phyloP scores from a whole-genome alignment of 164 flowering plant genomes.

The Chimonanthus salicifolius region DNA sequence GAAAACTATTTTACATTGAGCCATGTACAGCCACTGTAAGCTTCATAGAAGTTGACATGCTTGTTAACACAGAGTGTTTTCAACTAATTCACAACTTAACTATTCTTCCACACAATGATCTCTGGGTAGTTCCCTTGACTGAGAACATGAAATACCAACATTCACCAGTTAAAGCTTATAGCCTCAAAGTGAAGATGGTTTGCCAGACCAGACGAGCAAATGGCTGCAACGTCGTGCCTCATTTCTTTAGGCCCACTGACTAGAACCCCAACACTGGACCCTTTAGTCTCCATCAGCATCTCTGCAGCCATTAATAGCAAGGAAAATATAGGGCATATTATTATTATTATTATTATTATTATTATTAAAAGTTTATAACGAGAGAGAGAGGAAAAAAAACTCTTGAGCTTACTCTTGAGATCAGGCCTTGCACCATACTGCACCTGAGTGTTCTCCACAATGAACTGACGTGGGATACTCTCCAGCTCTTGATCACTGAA shows the following conservation, averaged over 20 bases:
- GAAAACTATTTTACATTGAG: too few species aligned
- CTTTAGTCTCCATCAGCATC: slow-evolving; percentile 36
- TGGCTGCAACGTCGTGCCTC: slow-evolving; percentile 57
- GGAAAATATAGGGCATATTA: neutral
- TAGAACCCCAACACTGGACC: slow-evolving; percentile 39
- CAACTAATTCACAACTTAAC: too few species aligned
- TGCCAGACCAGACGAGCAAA: slow-evolving; percentile 47
- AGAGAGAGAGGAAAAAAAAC: neutral
- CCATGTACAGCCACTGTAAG: too few species aligned
- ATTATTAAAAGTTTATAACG: too few species aligned
- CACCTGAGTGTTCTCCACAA: slow-evolving; percentile 43
- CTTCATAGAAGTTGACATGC: too few species aligned
- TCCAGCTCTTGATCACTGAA: slow-evolving; percentile 46
- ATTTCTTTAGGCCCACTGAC: slow-evolving; percentile 50
- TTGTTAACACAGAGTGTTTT: too few species aligned
- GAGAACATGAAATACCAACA: neutral
- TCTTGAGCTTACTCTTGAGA: slow-evolving; percentile 26
- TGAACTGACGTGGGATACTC: slow-evolving; percentile 50
- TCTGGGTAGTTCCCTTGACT: too few species aligned
- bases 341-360: too few species aligned
- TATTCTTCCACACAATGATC: too few species aligned
- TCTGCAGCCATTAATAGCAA: slow-evolving; percentile 27
- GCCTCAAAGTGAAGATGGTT: slow-evolving; percentile 54
- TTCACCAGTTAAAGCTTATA: slow-evolving; percentile 63
- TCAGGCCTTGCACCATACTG: slow-evolving; percentile 64